Conservation (phyloP, 1,284 basidiomycete genomes). For the Veloporphyrellus conicus region DNA sequence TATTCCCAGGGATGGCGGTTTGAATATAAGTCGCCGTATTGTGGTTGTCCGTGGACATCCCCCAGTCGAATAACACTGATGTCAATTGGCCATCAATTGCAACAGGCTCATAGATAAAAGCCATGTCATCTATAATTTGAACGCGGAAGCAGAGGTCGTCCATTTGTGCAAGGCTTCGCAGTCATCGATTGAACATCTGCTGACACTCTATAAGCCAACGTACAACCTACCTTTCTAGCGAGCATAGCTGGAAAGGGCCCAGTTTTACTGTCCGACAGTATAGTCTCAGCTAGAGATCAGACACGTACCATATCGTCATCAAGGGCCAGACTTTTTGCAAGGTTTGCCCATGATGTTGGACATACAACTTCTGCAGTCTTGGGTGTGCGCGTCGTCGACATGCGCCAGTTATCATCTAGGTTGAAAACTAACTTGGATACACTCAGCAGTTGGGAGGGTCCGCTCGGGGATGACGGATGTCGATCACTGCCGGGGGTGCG, state of each 20-base stretch:
- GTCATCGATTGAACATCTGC: background rate
- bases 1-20: conserved; percentile 14
- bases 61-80: conserved; percentile 54
- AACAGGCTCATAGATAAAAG: conserved; percentile 52
- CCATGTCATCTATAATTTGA: conserved; percentile 35
- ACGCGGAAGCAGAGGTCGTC: conserved; percentile 38
- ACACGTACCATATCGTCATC: conserved; percentile 29
- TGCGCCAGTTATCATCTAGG: conserved; percentile 24
- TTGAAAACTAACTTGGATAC: conserved; percentile 5
- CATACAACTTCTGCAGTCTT: conserved; percentile 30
- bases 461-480: conserved; percentile 10
- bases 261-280: background rate
- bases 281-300: background rate
- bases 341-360: conserved; percentile 24
- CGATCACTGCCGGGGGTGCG: conserved; percentile 4
- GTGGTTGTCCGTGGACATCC: conserved; percentile 32
- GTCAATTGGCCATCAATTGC: conserved; percentile 43
- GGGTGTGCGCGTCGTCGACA: conserved; percentile 28
- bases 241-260: conserved; percentile 24
- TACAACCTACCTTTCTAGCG: conserved; percentile 27
- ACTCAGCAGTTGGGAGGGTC: conserved; percentile 1
- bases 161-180: conserved; percentile 32
- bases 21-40: conserved; percentile 35
- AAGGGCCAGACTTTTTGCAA: conserved; percentile 18
- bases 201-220: background rate